Conservation (phyloP, 163 green algal species). For the Chlamydomonas reinhardtii region DNA sequence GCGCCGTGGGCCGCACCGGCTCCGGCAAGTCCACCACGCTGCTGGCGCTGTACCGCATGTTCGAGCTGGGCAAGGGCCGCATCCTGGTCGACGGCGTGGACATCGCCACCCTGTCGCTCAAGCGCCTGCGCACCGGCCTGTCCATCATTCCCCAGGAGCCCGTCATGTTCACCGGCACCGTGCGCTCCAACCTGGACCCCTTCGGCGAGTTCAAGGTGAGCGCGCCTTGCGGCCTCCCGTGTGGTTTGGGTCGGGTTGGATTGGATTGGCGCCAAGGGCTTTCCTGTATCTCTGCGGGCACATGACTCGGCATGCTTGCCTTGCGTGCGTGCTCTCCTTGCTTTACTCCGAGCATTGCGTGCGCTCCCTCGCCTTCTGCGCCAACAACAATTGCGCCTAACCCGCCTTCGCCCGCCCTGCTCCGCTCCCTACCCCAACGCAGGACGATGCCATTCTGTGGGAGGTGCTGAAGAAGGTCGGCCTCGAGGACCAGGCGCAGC, state of each 20-base stretch:
- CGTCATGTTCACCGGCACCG: constrained; percentile 77
- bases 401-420: too few species aligned
- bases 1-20: constrained; percentile 75
- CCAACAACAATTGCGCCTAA: too few species aligned
- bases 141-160: constrained; percentile 75
- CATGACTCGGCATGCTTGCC: too few species aligned
- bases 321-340: too few species aligned
- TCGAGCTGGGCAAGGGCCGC: constrained; percentile 60
- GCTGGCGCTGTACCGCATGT: constrained; percentile 77
- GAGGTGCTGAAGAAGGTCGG: constrained; percentile 68
- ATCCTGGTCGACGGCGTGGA: constrained; percentile 66
- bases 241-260: too few species aligned
- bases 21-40: constrained; percentile 76
- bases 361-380: too few species aligned
- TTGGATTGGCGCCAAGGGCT: too few species aligned
- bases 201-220: constrained; percentile 70
- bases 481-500: constrained; percentile 69
- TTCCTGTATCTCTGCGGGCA: too few species aligned
- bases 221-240: too few species aligned
- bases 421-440: constrained; percentile 5
- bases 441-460: constrained; percentile 76
- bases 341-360: too few species aligned
- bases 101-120: constrained; percentile 61
- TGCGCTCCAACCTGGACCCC: constrained; percentile 84
- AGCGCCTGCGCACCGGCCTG: constrained; percentile 49